These are phyloP conservation scores for Poa annua DNA, from an alignment of 176 grass and related monocot species.

Conservation along the genomic window DNA sequence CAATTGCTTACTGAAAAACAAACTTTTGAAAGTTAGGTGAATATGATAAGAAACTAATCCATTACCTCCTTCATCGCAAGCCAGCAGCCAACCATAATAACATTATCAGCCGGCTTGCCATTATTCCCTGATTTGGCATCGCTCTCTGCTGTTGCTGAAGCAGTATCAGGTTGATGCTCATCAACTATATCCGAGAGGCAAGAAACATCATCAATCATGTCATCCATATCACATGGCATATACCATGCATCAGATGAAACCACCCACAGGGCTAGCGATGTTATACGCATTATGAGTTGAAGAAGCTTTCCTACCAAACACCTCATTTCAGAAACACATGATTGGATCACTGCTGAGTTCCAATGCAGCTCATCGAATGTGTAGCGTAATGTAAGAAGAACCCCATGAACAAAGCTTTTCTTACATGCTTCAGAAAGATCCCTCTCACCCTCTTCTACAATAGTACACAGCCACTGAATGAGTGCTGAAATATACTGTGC, in stretches of 20 bases:
- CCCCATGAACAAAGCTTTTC: conserved; percentile 92
- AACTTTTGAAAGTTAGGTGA: conserved; percentile 21
- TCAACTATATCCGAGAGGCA: conserved; percentile 66
- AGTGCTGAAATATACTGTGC: conserved; percentile 77
- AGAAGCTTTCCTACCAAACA: conserved; percentile 82
- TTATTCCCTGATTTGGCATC: conserved; percentile 53
- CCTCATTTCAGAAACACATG: conserved; percentile 66
- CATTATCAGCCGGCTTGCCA: conserved; percentile 68
- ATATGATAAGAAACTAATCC: conserved; percentile 10
- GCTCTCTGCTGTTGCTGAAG: conserved; percentile 47
- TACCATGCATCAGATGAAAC: conserved; percentile 93
- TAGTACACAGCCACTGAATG: conserved; percentile 74
- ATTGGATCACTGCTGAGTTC: conserved; percentile 67
- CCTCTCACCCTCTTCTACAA: conserved; percentile 82
- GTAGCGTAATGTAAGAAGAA: conserved; percentile 89
- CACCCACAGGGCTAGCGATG: conserved; percentile 87
- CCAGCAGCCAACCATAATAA: conserved; percentile 99
- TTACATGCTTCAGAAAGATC: conserved; percentile 90
- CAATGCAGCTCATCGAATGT: conserved; percentile 99
- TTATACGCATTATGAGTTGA: conserved; percentile 84
- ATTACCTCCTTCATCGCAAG: conserved; percentile 99
- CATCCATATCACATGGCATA: conserved; percentile 91
- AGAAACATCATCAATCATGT: conserved; percentile 68
- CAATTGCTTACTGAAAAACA: conserved; percentile 10
- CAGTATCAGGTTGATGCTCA: conserved; percentile 52